Base-by-base conservation (phyloP, 495 filamentous ascomycete genomes). In the Lasiosphaeria miniovina region DNA sequence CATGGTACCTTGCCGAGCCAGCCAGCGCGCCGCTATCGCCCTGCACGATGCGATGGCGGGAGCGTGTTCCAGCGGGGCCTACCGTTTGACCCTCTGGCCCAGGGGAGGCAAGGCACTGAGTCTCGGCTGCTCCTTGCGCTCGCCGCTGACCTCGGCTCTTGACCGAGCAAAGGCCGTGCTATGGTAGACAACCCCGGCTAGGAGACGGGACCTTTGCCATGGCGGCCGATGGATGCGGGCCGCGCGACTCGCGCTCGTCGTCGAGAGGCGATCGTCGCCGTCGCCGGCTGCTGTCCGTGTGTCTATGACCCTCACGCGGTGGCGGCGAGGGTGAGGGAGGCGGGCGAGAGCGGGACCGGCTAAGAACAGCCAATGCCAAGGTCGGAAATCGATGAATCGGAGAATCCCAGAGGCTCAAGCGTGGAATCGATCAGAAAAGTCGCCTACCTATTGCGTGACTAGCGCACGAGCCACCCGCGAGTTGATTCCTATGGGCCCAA, bases 61-160 rank as follows among this genome's bases (percentile, higher is more conserved):
- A 51, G 6, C 17, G 49, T 6, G 5, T 46, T 31, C 12, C 32
- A 51, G 49, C 49, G 17, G 49, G n/a, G 17, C 6, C 49, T 51
- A 3, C 49, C 12, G 10, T 12, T 11, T 49, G 14, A 3, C 43
- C 43, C 15, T 35, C 32, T 32, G 49, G 32, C 54, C 32, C 54
- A n/a, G n/a, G n/a, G 54, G 35, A 32, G 52, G 46, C 33, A 54
- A 11, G 8, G 52, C 33, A 40, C 33, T 54, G 52, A 38, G 15
- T 55, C 52, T 55, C 43, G 15, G 11, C 31, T 14, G 14, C 54
- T 48, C 24, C 11, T 51, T 51, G 7, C 5, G 43, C 12, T 11
- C 6, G 43, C 12, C 43, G 43, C 43, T 46, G 12, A n/a, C 12
- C 43, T 46, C 43, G 43, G 49, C 17, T 51, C 32, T 51, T 51